Evolutionary conservation across 257 asterid species (phyloP).

Genomic region (Anisodus acutangulus): DNA sequence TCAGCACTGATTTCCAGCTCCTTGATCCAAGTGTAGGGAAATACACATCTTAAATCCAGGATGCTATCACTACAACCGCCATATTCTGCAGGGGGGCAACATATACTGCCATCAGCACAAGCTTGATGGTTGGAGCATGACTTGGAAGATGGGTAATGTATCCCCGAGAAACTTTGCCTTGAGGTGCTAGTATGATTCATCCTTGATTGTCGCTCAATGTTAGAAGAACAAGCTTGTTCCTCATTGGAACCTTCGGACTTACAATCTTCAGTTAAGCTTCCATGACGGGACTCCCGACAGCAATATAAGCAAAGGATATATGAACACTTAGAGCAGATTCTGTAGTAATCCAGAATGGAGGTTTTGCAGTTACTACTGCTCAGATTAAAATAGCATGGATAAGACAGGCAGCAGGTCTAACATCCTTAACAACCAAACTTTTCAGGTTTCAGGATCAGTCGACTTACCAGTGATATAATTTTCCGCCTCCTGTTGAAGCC

Average conservation of each 20-base stretch:
- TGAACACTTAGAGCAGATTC: conserved; percentile 82
- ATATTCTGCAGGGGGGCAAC: conserved; percentile 68
- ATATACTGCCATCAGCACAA: conserved; percentile 62
- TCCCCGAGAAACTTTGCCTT: conserved; percentile 45
- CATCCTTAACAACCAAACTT: conserved; percentile 35
- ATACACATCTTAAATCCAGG: conserved; percentile 71
- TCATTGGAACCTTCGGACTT: conserved; percentile 49
- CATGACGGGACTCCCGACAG: conserved; percentile 65
- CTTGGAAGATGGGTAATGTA: conserved; percentile 36
- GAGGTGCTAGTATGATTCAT: conserved; percentile 38
- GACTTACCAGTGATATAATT: conserved; percentile 70
- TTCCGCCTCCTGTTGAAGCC: conserved; percentile 44
- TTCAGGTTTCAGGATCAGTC: conserved; percentile 32
- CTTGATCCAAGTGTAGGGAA: conserved; percentile 71
- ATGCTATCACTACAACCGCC: conserved; percentile 82
- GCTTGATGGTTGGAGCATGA: conserved; percentile 51
- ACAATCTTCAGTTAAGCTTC: conserved; percentile 43
- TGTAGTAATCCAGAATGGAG: conserved; percentile 82
- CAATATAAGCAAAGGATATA: conserved; percentile 86
- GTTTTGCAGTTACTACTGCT: conserved; percentile 79
- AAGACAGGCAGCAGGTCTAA: conserved; percentile 34
- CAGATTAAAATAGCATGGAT: conserved; percentile 41
- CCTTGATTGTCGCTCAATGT: conserved; percentile 42
- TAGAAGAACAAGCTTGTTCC: conserved; percentile 52
- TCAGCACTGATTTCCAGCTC: conserved; percentile 79